Base-by-base conservation (phyloP, 805 yeast species). In the Wickerhamomyces mucosus region DNA sequence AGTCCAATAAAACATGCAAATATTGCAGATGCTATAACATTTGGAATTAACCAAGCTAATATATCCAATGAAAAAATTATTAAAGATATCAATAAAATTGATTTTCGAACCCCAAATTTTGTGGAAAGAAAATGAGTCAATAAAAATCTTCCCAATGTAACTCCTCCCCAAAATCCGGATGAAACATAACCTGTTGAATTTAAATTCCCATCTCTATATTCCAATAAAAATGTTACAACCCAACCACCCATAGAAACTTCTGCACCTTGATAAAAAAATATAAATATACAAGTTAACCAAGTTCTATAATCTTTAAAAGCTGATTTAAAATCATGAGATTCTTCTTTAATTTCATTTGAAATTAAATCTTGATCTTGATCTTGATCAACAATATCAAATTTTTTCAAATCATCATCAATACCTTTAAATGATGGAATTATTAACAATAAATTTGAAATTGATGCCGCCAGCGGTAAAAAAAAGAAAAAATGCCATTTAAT, bases 81-180 rank as follows among this genome's bases (percentile, higher is more conserved):
- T 0, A 55, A 5, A 3, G 58, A 35, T 34, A 61, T 40, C 12
- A 68, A 27, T 11, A 60, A 40, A 26, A 67, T 63, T 3, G 65
- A 60, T 36, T 72, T 50, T 37, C 72, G 55, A 6, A 63, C 61
- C 4, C 75, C 75, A n/a, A 64, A 27, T 10, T 38, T 31, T 28
- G 53, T 53, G 32, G 63, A 62, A 11, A 65, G 42, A 1, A 48
- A 40, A 14, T 61, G 52, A 0, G 74, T 69, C n/a, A 75, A 53
- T 3, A 61, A 31, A 16, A 76, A 50, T 28, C 84, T 53, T 1
- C 82, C 81, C 7, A 71, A 24, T 0, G 81, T 70, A 19, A 76
- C 53, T 12, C 84, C 84, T 14, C 64, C 72, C 82, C 82, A 76
- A 42, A 68, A 72, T 0, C 81, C 82, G 9, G 79, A 67, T 0